These are phyloP conservation scores for Haematococcus lacustris DNA, from an alignment of 139 green algal genomes.

Conservation along the genomic window DNA sequence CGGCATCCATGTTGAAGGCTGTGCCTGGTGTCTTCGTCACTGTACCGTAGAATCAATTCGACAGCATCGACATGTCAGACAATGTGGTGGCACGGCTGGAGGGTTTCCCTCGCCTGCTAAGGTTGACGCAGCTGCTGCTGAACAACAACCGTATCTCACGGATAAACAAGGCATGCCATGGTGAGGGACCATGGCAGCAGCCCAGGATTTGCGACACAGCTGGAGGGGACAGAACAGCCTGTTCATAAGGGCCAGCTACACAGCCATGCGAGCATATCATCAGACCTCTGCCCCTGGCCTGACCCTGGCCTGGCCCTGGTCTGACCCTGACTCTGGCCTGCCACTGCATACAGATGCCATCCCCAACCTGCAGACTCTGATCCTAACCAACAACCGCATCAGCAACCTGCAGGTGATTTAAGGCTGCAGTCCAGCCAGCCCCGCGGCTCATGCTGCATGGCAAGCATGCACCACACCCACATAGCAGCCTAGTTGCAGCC, in stretches of 20 bases:
- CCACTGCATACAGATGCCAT: slow-evolving; percentile 68
- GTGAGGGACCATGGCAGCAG: too few relatives aligned
- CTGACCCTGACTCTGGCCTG: too few relatives aligned
- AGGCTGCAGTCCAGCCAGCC: too few relatives aligned
- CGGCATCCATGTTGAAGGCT: background rate
- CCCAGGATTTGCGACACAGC: background rate
- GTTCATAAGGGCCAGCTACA: too few relatives aligned
- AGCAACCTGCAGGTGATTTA: slow-evolving; percentile 70
- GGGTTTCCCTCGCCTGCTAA: slow-evolving; percentile 81
- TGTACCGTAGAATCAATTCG: slow-evolving; percentile 88
- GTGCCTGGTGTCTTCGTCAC: background rate
- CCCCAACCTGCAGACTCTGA: slow-evolving; percentile 72
- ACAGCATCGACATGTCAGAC: slow-evolving; percentile 93
- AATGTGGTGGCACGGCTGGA: slow-evolving; percentile 94
- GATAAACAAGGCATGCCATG: slow-evolving; percentile 39
- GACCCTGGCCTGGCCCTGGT: too few relatives aligned
- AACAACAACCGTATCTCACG: slow-evolving; percentile 92
- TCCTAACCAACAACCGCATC: slow-evolving; percentile 92
- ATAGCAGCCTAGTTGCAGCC: too few relatives aligned
- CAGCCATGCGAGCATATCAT: too few relatives aligned
- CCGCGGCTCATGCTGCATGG: too few relatives aligned
- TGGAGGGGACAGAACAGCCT: too few relatives aligned
- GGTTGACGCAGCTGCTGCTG: slow-evolving; percentile 74
- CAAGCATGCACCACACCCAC: too few relatives aligned
- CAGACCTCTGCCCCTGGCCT: too few relatives aligned